Percentiles rank a stretch among this genome's conserved stretches.
These are phyloP conservation scores for Diaporthe helianthi DNA, from an alignment of 2,329 filamentous ascomycete species.

Conservation along the genomic window DNA sequence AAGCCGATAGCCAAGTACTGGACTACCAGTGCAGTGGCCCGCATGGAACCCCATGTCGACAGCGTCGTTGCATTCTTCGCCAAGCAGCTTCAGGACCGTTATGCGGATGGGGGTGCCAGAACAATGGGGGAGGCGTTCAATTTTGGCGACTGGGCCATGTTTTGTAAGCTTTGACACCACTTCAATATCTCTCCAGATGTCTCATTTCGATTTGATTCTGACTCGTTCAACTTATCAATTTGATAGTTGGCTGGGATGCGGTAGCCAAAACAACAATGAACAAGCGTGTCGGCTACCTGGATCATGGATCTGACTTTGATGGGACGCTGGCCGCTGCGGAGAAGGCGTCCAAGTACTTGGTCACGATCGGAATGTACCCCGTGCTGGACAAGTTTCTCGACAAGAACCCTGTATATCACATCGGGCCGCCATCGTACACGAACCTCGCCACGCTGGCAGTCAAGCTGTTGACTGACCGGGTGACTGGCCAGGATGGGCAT, in stretches of 20 bases:
- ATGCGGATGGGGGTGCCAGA: background rate
- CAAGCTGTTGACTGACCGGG: constrained; percentile 37
- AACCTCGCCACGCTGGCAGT: constrained; percentile 38
- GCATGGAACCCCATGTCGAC: constrained; percentile 26
- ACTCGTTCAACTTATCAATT: background rate
- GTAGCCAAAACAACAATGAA: constrained; percentile 22
- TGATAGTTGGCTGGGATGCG: constrained; percentile 22
- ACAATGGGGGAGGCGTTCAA: constrained; percentile 11
- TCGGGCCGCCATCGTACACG: constrained; percentile 41
- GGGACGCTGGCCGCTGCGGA: constrained; percentile 45
- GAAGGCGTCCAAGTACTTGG: constrained; percentile 3
- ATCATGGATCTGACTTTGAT: constrained; percentile 44
- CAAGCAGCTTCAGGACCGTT: constrained; percentile 19
- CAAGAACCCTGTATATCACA: constrained; percentile 42
- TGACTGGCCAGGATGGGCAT: constrained; percentile 40
- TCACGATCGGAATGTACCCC: constrained; percentile 38
- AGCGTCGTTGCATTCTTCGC: constrained; percentile 10
- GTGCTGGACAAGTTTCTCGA: constrained; percentile 41
- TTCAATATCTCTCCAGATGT: too few relatives aligned
- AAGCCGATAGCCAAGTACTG: constrained; percentile 23
- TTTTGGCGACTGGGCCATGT: constrained; percentile 24
- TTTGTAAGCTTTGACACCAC: background rate
- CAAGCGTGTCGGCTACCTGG: constrained; percentile 46
- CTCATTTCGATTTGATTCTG: too few relatives aligned
- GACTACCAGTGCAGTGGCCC: constrained; percentile 15